phyloP scores from a whole-genome alignment of 2,329 filamentous ascomycete species.

The Westerdykella ornata region DNA sequence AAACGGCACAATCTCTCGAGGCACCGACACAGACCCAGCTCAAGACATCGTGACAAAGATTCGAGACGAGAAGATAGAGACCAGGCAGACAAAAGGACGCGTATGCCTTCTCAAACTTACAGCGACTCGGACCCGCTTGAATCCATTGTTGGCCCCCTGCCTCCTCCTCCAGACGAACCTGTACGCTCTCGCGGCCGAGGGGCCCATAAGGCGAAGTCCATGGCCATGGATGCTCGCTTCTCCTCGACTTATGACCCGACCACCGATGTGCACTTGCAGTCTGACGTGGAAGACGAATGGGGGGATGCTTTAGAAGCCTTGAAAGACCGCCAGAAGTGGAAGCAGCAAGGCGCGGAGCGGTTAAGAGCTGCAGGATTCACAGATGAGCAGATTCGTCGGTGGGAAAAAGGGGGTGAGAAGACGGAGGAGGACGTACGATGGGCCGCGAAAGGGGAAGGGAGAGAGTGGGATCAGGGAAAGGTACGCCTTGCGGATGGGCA shows the following conservation, averaged over 20 bases:
- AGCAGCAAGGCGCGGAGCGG: conserved; percentile 66
- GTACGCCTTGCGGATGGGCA: conserved; percentile 50
- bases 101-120: conserved; percentile 5
- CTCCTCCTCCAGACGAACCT: conserved; percentile 44
- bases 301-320: conserved; percentile 71
- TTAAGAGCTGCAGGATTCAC: conserved; percentile 72
- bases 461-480: conserved; percentile 63
- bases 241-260: conserved; percentile 56
- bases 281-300: conserved; percentile 61
- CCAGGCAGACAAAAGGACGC: background rate
- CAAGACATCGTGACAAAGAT: conserved; percentile 1
- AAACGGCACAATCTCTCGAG: conserved; percentile 8
- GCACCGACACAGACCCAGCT: conserved; percentile 11
- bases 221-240: conserved; percentile 76
- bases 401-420: conserved; percentile 57
- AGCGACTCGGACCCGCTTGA: conserved; percentile 64
- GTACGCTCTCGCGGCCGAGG: conserved; percentile 39
- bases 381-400: conserved; percentile 65
- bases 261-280: conserved; percentile 48
- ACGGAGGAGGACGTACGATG: conserved; percentile 64
- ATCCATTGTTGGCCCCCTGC: conserved; percentile 66
- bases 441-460: conserved; percentile 60
- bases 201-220: conserved; percentile 21
- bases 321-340: conserved; percentile 73
- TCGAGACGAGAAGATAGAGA: conserved; percentile 3